Conservation (phyloP, 2,329 filamentous ascomycete genomes). For the Hypoxylon sp. region DNA sequence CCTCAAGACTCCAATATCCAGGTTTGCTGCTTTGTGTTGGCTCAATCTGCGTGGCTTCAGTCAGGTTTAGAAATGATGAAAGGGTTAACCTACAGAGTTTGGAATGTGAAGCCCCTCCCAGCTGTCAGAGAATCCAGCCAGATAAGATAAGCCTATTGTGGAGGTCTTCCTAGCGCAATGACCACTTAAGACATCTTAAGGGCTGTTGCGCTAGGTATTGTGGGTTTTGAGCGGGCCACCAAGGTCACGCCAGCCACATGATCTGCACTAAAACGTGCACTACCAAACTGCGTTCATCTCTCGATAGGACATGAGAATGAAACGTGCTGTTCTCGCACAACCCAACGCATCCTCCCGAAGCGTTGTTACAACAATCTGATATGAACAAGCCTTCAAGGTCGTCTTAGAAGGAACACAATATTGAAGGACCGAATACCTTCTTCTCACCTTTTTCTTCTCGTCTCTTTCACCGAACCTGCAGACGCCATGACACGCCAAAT, state of each 20-base stretch:
- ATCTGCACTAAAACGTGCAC: constrained; percentile 24
- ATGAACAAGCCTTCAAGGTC: constrained; percentile 24
- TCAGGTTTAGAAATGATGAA: not conserved
- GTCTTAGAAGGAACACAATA: constrained; percentile 21
- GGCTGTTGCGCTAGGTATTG: not conserved
- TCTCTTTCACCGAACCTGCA: constrained; percentile 3
- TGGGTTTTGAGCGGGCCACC: constrained; percentile 1
- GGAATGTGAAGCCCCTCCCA: not conserved
- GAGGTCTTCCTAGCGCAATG: not conserved
- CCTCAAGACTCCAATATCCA: not conserved
- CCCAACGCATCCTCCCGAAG: constrained; percentile 29
- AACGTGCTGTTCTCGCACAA: constrained; percentile 33
- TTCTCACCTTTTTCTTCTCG: not conserved
- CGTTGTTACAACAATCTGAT: constrained; percentile 12
- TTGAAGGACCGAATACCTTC: constrained; percentile 24
- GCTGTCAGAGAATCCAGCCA: not conserved
- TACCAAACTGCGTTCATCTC: not conserved
- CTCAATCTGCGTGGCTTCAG: not conserved
- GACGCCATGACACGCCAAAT: constrained; percentile 57
- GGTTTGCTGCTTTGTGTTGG: not conserved
- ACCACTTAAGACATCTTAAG: constrained; percentile 4
- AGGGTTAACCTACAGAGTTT: not conserved
- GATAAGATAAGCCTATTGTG: constrained; percentile 9
- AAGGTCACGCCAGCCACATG: constrained; percentile 38
- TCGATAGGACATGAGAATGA: constrained; percentile 23